Conservation (phyloP, 179 eudicot genomes). For the Silene coronaria region DNA sequence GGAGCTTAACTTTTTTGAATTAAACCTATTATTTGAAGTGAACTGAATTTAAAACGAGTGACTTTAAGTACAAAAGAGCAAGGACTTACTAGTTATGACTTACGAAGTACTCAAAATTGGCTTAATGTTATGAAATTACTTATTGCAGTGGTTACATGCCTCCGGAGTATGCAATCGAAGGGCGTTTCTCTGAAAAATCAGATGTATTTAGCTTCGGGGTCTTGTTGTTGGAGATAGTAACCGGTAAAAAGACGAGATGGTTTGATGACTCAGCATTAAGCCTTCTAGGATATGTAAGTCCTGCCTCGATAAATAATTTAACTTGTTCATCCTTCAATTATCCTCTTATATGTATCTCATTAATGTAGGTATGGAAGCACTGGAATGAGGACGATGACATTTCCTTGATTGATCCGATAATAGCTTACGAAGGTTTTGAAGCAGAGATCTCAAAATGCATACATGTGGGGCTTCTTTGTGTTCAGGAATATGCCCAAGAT, state of each 20-base stretch:
- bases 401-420: slow-evolving; percentile 27
- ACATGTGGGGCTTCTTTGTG: slow-evolving; percentile 29
- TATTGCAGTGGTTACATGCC: slow-evolving; percentile 43
- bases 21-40: too few species aligned
- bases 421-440: slow-evolving; percentile 4
- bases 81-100: too few species aligned
- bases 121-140: not conserved
- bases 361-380: slow-evolving; percentile 31
- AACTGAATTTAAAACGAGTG: too few species aligned
- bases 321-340: not conserved
- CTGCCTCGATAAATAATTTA: not conserved
- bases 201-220: slow-evolving; percentile 43
- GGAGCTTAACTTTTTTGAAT: too few species aligned
- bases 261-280: slow-evolving; percentile 1
- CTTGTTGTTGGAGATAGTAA: slow-evolving; percentile 37
- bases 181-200: slow-evolving; percentile 42
- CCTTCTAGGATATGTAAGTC: slow-evolving; percentile 23
- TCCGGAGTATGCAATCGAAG: slow-evolving; percentile 45
- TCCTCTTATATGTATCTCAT: not conserved
- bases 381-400: slow-evolving; percentile 23
- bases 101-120: too few species aligned
- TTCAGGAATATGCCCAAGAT: slow-evolving; percentile 30
- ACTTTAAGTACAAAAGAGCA: too few species aligned
- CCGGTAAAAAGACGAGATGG: slow-evolving; percentile 34
- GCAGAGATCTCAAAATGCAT: slow-evolving; percentile 25